These are phyloP conservation scores for Cetraspora pellucida DNA, from an alignment of 192 early-diverging fungal genomes.

Conservation along the genomic window DNA sequence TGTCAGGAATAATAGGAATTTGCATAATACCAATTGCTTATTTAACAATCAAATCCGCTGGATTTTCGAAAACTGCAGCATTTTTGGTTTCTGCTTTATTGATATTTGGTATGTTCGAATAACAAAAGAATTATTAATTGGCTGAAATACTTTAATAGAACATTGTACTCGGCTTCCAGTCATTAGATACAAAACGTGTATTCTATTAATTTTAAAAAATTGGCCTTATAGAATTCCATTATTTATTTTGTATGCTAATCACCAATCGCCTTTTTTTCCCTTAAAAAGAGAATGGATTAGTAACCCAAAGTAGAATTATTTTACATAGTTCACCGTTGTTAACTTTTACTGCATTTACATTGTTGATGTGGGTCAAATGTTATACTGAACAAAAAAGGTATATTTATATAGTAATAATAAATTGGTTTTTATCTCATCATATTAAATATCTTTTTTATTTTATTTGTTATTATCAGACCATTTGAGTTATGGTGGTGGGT, in stretches of 20 bases:
- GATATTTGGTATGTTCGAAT: constrained; percentile 64
- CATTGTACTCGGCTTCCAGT: not conserved
- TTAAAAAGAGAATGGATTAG: constrained; percentile 78
- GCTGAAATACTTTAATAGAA: not conserved
- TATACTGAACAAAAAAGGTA: constrained; percentile 60
- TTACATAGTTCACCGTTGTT: constrained; percentile 90
- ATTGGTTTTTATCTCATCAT: not conserved
- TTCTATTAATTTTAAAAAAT: no score
- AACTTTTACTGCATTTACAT: constrained; percentile 78
- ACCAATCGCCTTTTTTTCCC: not conserved
- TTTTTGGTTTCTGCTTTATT: constrained; percentile 81
- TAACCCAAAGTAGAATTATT: constrained; percentile 89
- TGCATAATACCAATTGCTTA: constrained; percentile 82
- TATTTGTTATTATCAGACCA: constrained; percentile 48
- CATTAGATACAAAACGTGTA: no score
- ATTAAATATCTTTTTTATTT: not conserved
- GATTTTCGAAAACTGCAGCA: constrained; percentile 71
- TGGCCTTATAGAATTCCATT: no score
- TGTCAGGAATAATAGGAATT: constrained; percentile 77
- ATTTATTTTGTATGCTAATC: no score
- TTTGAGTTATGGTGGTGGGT: constrained; percentile 84
- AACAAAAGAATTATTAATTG: no score
- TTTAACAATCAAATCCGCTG: constrained; percentile 79
- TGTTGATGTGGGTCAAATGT: constrained; percentile 90
- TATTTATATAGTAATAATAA: not conserved